These are phyloP conservation scores for Colletotrichum echinochloae DNA, from an alignment of 2,329 filamentous ascomycete species.

Conservation along the genomic window DNA sequence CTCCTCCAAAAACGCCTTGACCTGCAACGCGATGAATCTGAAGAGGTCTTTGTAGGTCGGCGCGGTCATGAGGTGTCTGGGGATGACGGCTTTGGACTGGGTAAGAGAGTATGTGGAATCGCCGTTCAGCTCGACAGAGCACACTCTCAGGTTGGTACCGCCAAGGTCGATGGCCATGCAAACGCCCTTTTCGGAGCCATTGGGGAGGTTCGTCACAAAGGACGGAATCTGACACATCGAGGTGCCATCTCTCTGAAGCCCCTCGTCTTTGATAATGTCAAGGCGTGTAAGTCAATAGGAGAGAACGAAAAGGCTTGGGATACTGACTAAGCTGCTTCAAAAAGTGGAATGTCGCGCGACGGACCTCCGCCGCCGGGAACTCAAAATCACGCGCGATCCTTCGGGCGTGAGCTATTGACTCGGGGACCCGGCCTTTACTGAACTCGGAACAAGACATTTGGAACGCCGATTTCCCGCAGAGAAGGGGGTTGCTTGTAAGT, in stretches of 20 bases:
- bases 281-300: background rate
- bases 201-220: conserved; percentile 81
- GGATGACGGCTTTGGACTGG: conserved; percentile 60
- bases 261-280: conserved; percentile 61
- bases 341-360: conserved; percentile 40
- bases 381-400: conserved; percentile 23
- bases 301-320: background rate
- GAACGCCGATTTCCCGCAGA: background rate
- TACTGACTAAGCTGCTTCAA: conserved; percentile 42
- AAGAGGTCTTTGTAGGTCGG: conserved; percentile 70
- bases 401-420: conserved; percentile 16
- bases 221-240: conserved; percentile 75
- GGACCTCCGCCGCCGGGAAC: conserved; percentile 18
- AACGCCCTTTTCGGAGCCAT: conserved; percentile 78
- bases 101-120: conserved; percentile 78
- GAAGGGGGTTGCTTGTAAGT: background rate
- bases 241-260: conserved; percentile 37
- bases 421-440: background rate
- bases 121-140: conserved; percentile 55
- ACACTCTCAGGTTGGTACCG: conserved; percentile 51
- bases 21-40: conserved; percentile 78
- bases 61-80: conserved; percentile 43
- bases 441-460: conserved; percentile 14
- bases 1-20: conserved; percentile 75
- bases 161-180: conserved; percentile 51